Percentiles rank a stretch among this genome's conserved stretches.
Conservation (phyloP, 805 yeast genomes). For the Millerago galiae region DNA sequence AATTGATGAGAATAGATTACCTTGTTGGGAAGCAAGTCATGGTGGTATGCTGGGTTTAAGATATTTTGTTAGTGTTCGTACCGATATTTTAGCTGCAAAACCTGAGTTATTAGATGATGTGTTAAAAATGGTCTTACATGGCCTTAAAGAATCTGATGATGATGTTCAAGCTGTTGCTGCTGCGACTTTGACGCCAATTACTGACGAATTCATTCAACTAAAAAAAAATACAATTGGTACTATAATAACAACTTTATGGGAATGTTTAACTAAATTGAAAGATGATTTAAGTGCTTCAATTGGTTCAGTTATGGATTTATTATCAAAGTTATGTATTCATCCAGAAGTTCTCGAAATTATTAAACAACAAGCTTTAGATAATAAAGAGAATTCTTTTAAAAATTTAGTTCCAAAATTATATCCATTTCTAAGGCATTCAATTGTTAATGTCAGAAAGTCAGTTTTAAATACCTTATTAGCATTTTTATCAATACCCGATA, state of each 20-base stretch:
- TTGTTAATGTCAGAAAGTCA: slow-evolving; percentile 82
- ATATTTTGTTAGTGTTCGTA: slow-evolving; percentile 84
- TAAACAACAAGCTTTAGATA: slow-evolving; percentile 49
- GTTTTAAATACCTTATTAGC: slow-evolving; percentile 77
- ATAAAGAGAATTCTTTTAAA: slow-evolving; percentile 55
- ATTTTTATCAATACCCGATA: slow-evolving; percentile 55
- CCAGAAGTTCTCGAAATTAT: slow-evolving; percentile 68
- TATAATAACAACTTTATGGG: slow-evolving; percentile 77
- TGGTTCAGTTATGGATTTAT: slow-evolving; percentile 91
- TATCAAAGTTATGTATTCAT: slow-evolving; percentile 82
- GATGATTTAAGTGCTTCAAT: slow-evolving; percentile 94
- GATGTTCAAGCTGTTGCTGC: slow-evolving; percentile 98
- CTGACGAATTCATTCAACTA: slow-evolving; percentile 73
- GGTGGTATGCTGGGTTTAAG: slow-evolving; percentile 94
- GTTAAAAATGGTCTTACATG: slow-evolving; percentile 80
- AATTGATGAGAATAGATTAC: slow-evolving; percentile 28
- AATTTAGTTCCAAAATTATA: slow-evolving; percentile 81
- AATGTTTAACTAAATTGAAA: slow-evolving; percentile 70
- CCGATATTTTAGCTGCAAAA: slow-evolving; percentile 61
- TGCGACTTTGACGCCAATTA: slow-evolving; percentile 84
- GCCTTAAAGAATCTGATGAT: slow-evolving; percentile 74
- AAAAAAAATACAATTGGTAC: slow-evolving; percentile 40
- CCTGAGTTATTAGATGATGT: slow-evolving; percentile 58
- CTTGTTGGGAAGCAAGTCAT: slow-evolving; percentile 96
- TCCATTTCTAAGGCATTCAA: slow-evolving; percentile 91